phyloP scores from a whole-genome alignment of 495 filamentous ascomycete genomes.

The Letharia lupina region DNA sequence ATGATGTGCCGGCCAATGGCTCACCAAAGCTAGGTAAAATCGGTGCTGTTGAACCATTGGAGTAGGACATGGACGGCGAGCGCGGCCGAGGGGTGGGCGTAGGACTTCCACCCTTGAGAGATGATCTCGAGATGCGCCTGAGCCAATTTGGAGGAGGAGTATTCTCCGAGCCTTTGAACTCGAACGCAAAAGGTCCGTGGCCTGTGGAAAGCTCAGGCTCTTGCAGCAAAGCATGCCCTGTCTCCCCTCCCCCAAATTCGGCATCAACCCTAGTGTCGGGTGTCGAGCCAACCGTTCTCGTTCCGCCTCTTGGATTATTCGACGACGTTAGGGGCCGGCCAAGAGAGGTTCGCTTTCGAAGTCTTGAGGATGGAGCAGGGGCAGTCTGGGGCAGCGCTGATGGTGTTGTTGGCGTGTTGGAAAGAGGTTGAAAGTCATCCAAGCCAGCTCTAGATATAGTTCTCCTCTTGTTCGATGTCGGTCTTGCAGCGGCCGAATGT shows the following conservation, averaged over 20 bases:
- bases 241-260: conserved; percentile 30
- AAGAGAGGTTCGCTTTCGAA: conserved; percentile 21
- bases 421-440: conserved; percentile 28
- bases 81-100: conserved; percentile 57
- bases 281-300: conserved; percentile 16
- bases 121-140: conserved; percentile 66
- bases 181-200: conserved; percentile 25
- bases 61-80: conserved; percentile 61
- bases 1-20: conserved; percentile 40
- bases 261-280: conserved; percentile 13
- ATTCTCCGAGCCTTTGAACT: conserved; percentile 39
- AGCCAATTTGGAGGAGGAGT: conserved; percentile 67
- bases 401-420: conserved; percentile 29
- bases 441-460: conserved; percentile 36
- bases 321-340: conserved; percentile 21
- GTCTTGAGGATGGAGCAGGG: conserved; percentile 26
- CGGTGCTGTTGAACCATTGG: conserved; percentile 61
- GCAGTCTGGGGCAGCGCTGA: conserved; percentile 29
- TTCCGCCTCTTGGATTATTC: conserved; percentile 15
- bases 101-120: conserved; percentile 55
- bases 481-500: conserved; percentile 30
- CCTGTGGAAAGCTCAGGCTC: conserved; percentile 30
- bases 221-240: conserved; percentile 32
- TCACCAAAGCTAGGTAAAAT: conserved; percentile 42
- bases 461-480: conserved; percentile 38